Percentiles rank a stretch among this genome's conserved stretches.
phyloP scores from a whole-genome alignment of 495 filamentous ascomycete species.

The Hypoxylon lienhwacheense region DNA sequence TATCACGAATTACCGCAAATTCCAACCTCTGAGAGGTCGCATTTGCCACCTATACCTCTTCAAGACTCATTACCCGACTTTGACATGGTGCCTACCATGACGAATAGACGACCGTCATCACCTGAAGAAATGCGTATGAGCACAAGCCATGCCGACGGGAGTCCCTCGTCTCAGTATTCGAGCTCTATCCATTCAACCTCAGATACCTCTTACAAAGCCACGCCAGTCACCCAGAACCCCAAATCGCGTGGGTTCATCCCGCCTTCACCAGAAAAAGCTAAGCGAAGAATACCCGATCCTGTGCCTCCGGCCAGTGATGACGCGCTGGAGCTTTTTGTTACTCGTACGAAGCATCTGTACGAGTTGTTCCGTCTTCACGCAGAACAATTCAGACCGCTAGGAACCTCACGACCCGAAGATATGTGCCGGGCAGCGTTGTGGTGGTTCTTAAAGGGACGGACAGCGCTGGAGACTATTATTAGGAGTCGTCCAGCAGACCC shows the following conservation, averaged over 20 bases:
- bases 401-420: constrained; percentile 60
- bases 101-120: constrained; percentile 27
- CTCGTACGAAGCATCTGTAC: constrained; percentile 65
- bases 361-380: constrained; percentile 70
- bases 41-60: constrained; percentile 29
- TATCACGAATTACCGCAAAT: constrained; percentile 9
- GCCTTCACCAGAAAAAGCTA: constrained; percentile 31
- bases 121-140: constrained; percentile 32
- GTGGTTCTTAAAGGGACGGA: constrained; percentile 85
- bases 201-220: constrained; percentile 36
- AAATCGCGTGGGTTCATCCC: constrained; percentile 28
- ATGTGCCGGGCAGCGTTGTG: constrained; percentile 73
- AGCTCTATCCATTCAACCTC: constrained; percentile 34
- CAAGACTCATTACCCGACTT: constrained; percentile 29
- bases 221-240: constrained; percentile 32
- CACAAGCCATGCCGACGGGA: constrained; percentile 20
- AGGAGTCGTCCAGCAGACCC: constrained; percentile 59
- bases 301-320: constrained; percentile 56
- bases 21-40: constrained; percentile 15
- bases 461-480: constrained; percentile 69
- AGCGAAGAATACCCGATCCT: constrained; percentile 41
- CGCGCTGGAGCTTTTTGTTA: constrained; percentile 67
- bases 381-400: constrained; percentile 66
- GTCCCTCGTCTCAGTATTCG: constrained; percentile 28
- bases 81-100: constrained; percentile 20